Evolutionary conservation across 1,139 yeast species (phyloP), one percentile per base, ranked within the genome.

Genomic region (Kodamaea fungicola): DNA sequence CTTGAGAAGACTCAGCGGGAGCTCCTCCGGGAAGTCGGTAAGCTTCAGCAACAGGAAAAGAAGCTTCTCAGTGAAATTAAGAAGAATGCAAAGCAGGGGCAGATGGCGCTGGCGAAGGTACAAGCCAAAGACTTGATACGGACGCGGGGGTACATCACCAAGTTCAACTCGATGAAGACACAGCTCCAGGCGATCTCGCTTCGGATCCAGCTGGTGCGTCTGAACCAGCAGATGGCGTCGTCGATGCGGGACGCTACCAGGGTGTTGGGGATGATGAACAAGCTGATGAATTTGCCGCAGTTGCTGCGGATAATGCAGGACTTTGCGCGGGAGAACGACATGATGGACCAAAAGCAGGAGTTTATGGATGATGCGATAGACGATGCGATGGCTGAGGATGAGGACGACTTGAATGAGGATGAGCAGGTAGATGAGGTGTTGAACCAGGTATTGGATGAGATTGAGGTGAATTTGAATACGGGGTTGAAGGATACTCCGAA

Each of bases 321-420:
- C 54, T 92, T 92, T 62, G 96, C 94, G 51, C 80, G 79, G 54
- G 96, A 92, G 57, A 88, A 86, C 61, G 98, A 92, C 57, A 68
- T 94, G 56, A 92, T 92, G 97, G 97, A 92, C 60, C 98, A 92
- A 64, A 83, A 96, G 53, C 97, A 92, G 59, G 99, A 94, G 56
- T 88, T 92, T 77, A 94, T 92, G 87, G 98, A 92, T 58, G 98
- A 92, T 56, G 95, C 96, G 9, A 83, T 94, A 50, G 98, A 92
- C 57, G 97, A 90, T 57, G 83, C 92, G 22, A 87, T 90, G 89
- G 95, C 84, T 39, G 87, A 82, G 56, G 81, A 85, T 42, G 89
- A 82, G 35, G 84, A 74, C 40, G 82, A 74, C 40, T 60, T 68
- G 48, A 75, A 71, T 37, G 83, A 81, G 49, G 89, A 83, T 47